These are phyloP conservation scores for Lactarius psammicola DNA, from an alignment of 768 basidiomycete species.

Conservation along the genomic window DNA sequence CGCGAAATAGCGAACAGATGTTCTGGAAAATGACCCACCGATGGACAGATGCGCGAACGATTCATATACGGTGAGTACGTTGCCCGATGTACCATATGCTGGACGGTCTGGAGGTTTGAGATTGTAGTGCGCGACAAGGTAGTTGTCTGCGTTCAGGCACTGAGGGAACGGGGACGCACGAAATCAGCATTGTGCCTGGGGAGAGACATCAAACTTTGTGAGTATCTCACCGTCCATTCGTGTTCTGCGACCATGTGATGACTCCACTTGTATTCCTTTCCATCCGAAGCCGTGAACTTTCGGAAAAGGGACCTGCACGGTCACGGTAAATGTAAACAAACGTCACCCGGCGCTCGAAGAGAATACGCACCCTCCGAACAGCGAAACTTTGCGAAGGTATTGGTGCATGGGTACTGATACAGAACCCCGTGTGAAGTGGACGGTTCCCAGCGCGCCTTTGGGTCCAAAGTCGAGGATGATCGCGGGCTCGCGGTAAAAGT, in stretches of 20 bases:
- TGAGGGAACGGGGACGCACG: slow-evolving; percentile 32
- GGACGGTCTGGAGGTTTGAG: slow-evolving; percentile 54
- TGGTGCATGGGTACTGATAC: slow-evolving; percentile 57
- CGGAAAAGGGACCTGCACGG: slow-evolving; percentile 57
- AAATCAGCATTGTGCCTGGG: slow-evolving; percentile 3
- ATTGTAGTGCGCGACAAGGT: slow-evolving; percentile 63
- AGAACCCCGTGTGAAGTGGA: slow-evolving; percentile 49
- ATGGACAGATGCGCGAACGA: slow-evolving; percentile 50
- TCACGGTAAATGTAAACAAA: slow-evolving; percentile 1
- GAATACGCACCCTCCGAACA: slow-evolving; percentile 62
- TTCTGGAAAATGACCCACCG: slow-evolving; percentile 41
- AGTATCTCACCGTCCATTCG: slow-evolving; percentile 67
- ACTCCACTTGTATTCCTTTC: slow-evolving; percentile 69
- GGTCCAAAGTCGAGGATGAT: slow-evolving; percentile 60
- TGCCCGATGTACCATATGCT: slow-evolving; percentile 60
- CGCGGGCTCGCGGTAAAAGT: slow-evolving; percentile 51
- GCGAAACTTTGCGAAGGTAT: slow-evolving; percentile 60
- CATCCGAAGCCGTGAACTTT: slow-evolving; percentile 68
- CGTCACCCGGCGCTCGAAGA: slow-evolving; percentile 12
- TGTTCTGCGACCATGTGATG: slow-evolving; percentile 53
- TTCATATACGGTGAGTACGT: slow-evolving; percentile 60
- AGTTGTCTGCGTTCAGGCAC: slow-evolving; percentile 56
- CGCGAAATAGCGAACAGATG: too few species aligned
- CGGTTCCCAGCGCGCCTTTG: slow-evolving; percentile 56
- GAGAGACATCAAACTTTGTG: slow-evolving; percentile 16